Evolutionary conservation across 305 asterid genomes (phyloP), one percentile per base, ranked within the genome.

Genomic region (Plantago lanceolata): DNA sequence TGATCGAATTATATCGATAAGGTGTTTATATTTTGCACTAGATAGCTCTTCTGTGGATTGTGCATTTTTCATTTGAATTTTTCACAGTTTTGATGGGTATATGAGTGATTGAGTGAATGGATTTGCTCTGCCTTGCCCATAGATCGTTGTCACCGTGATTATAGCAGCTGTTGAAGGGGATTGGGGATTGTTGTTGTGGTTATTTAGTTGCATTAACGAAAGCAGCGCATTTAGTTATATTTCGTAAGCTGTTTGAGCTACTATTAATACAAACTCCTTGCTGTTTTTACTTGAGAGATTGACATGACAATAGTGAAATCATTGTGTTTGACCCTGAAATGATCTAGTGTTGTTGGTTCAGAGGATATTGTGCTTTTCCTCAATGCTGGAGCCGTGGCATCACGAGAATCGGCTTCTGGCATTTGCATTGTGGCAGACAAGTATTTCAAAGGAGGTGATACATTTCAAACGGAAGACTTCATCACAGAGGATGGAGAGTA

Each of bases 381-480:
- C 63, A 93, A 90, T 83, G 93, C 96, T 73, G 99, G 99, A 56
- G 68, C 95, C 31, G 64, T 66, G 73, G 58, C 71, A 21, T 66
- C 81, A 3, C 64, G 59, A 62, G 93, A 77, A 71, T 67, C 79
- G 49, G 88, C 81, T 35, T 80, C 83, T 8, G 72, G 81, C 67
- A 26, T 93, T 63, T 79, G 71, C 43, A 58, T 90, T 70, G 47
- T 61, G 59, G 86, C 82, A 3, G 99, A 93, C 78, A 73, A 73
- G 15, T 90, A 61, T 68, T 90, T 75, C 61, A 75, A 86, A 75
- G 99, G 99, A 21, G 99, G 99, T 24, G 88, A 94, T 62, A 73
- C 84, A 65, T 78, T 86, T 77, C 89, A 86, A 66, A 94, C 99
- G 0, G 92, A 84, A 71, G 96, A 88, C 61, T 71, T 72, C 63